phyloP scores from a whole-genome alignment of 768 basidiomycete genomes.

The Artomyces pyxidatus region DNA sequence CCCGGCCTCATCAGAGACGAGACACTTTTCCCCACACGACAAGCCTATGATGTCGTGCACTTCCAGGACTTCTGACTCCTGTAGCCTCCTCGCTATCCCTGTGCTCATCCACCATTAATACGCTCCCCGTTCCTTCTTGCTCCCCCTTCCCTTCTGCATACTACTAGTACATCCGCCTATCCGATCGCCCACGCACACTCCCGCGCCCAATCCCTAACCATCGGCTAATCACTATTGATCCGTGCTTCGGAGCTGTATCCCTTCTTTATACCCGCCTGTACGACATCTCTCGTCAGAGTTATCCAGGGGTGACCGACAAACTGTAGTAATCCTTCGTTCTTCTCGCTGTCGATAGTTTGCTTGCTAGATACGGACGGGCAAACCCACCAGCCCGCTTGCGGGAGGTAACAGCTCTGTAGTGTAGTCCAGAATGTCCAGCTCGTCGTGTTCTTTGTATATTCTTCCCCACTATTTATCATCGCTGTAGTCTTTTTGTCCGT shows the following conservation, averaged over 20 bases:
- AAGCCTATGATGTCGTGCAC: constrained; percentile 56
- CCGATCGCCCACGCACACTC: too few relatives aligned
- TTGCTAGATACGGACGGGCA: too few relatives aligned
- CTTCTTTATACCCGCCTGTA: constrained; percentile 6
- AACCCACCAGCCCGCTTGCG: too few relatives aligned
- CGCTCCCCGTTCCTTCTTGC: not conserved
- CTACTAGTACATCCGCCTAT: too few relatives aligned
- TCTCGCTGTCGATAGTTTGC: not conserved
- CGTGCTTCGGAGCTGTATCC: constrained; percentile 11
- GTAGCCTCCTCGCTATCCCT: too few relatives aligned
- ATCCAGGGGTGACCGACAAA: constrained; percentile 4
- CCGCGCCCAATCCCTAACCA: constrained; percentile 1
- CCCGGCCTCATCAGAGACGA: constrained; percentile 56
- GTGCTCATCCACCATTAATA: too few relatives aligned
- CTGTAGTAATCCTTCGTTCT: constrained; percentile 5
- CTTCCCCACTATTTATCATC: too few relatives aligned
- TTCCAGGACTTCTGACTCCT: constrained; percentile 70
- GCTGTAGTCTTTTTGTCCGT: too few relatives aligned
- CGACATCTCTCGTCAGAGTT: too few relatives aligned
- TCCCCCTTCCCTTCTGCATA: not conserved
- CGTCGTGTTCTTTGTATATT: too few relatives aligned
- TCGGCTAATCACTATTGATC: constrained; percentile 5
- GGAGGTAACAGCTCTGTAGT: too few relatives aligned
- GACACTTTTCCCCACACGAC: constrained; percentile 31
- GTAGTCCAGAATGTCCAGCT: too few relatives aligned